These are phyloP conservation scores for Zasmidium angulare DNA, from an alignment of 2,329 filamentous ascomycete genomes.

Conservation along the genomic window DNA sequence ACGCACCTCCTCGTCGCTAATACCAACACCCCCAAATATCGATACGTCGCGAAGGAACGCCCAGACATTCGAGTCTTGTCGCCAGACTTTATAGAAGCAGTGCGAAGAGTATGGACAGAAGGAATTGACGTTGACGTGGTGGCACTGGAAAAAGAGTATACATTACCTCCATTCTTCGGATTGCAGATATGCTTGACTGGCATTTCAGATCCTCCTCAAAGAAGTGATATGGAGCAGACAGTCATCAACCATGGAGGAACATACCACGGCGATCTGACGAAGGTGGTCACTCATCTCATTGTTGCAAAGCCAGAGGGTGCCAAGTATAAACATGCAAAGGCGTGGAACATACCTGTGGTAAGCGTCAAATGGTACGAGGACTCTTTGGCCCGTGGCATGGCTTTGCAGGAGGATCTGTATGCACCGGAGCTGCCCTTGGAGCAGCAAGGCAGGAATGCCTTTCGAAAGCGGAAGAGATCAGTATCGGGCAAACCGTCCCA, in stretches of 20 bases:
- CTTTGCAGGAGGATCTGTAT: slow-evolving; percentile 82
- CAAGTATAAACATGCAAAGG: slow-evolving; percentile 84
- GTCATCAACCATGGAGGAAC: slow-evolving; percentile 72
- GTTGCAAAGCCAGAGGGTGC: slow-evolving; percentile 75
- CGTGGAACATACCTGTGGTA: slow-evolving; percentile 79
- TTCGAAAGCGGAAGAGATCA: slow-evolving; percentile 41
- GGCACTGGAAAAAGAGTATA: slow-evolving; percentile 66
- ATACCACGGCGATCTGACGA: slow-evolving; percentile 86
- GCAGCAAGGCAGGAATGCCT: slow-evolving; percentile 75
- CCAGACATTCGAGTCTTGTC: slow-evolving; percentile 82
- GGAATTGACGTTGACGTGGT: slow-evolving; percentile 73
- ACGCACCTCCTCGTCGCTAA: slow-evolving; percentile 92
- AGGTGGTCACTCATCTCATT: slow-evolving; percentile 82
- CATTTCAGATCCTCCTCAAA: slow-evolving; percentile 65
- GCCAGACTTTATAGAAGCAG: slow-evolving; percentile 79
- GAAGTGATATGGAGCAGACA: slow-evolving; percentile 68
- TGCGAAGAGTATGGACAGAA: slow-evolving; percentile 76
- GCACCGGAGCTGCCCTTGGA: slow-evolving; percentile 69
- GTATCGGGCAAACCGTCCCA: slow-evolving; percentile 60
- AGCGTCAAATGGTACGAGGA: slow-evolving; percentile 82
- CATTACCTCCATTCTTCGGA: slow-evolving; percentile 62
- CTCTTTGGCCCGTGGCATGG: slow-evolving; percentile 82
- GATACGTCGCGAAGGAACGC: slow-evolving; percentile 86
- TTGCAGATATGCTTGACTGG: slow-evolving; percentile 69
- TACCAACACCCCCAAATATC: slow-evolving; percentile 89